These are phyloP conservation scores for Aspergillus oerlinghausenensis DNA, from an alignment of 2,329 filamentous ascomycete genomes.

Conservation along the genomic window DNA sequence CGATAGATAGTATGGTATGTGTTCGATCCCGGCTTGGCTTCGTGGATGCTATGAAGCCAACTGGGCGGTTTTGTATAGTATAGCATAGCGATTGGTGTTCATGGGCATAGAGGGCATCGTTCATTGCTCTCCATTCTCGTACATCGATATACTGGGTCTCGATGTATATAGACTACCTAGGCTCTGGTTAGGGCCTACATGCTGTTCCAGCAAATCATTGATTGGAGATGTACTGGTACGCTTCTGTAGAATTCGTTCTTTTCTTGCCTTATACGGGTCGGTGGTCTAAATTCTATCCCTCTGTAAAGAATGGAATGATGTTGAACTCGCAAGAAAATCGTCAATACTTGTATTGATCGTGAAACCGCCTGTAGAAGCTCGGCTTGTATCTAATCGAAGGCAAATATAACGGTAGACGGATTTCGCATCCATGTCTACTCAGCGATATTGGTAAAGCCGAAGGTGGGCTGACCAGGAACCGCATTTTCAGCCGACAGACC, in stretches of 20 bases:
- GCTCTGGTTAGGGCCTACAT: neutral
- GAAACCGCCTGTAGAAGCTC: neutral
- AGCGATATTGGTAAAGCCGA: slow-evolving; percentile 77
- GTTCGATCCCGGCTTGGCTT: neutral
- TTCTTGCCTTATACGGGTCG: neutral
- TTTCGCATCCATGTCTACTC: slow-evolving; percentile 20
- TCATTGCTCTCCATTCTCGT: neutral
- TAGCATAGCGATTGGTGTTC: slow-evolving; percentile 17
- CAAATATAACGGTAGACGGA: neutral
- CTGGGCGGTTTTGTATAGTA: slow-evolving; percentile 3
- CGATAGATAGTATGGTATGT: neutral
- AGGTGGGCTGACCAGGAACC: slow-evolving; percentile 76
- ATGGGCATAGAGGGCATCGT: neutral
- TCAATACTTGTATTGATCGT: neutral
- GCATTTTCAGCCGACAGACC: slow-evolving; percentile 66
- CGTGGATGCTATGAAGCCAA: neutral
- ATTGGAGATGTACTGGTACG: neutral
- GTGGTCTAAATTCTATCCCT: neutral
- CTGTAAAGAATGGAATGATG: neutral
- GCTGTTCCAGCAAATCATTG: neutral
- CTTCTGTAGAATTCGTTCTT: neutral
- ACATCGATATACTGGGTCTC: neutral
- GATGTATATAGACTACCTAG: neutral
- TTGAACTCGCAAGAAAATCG: neutral
- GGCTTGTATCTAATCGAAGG: neutral